These are phyloP conservation scores for Pyricularia grisea DNA, from an alignment of 2,329 filamentous ascomycete species.

Conservation along the genomic window DNA sequence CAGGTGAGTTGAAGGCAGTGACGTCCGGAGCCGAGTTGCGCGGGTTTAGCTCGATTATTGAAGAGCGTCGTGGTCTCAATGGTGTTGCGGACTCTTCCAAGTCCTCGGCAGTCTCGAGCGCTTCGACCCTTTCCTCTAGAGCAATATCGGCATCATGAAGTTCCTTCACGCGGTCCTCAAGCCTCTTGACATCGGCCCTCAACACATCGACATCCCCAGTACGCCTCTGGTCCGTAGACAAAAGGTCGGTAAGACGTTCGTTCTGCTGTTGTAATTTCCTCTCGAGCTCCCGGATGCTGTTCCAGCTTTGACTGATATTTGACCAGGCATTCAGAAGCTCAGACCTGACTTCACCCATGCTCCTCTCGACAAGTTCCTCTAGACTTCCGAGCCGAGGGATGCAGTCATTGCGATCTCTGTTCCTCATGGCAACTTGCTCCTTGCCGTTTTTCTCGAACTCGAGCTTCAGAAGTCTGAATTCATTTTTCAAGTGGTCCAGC, in stretches of 20 bases:
- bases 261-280: slow-evolving; percentile 9
- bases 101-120: slow-evolving; percentile 27
- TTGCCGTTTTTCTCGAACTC: slow-evolving; percentile 23
- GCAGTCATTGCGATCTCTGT: slow-evolving; percentile 8
- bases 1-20: background rate
- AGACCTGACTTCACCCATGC: slow-evolving; percentile 37
- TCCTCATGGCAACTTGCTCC: slow-evolving; percentile 10
- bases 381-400: slow-evolving; percentile 37
- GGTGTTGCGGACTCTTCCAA: slow-evolving; percentile 15
- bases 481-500: slow-evolving; percentile 35
- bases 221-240: slow-evolving; percentile 8
- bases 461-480: slow-evolving; percentile 15
- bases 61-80: slow-evolving; percentile 17
- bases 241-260: background rate
- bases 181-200: slow-evolving; percentile 30
- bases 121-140: slow-evolving; percentile 46
- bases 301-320: slow-evolving; percentile 45
- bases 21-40: background rate
- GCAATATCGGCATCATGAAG: slow-evolving; percentile 39
- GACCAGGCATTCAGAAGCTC: slow-evolving; percentile 46
- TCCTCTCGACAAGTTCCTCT: slow-evolving; percentile 45
- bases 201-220: slow-evolving; percentile 30
- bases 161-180: slow-evolving; percentile 39
- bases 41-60: background rate
- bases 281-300: slow-evolving; percentile 36